Evolutionary conservation across 169 alveolate species (phyloP).

Genomic region (Plasmodium cynomolgi): DNA sequence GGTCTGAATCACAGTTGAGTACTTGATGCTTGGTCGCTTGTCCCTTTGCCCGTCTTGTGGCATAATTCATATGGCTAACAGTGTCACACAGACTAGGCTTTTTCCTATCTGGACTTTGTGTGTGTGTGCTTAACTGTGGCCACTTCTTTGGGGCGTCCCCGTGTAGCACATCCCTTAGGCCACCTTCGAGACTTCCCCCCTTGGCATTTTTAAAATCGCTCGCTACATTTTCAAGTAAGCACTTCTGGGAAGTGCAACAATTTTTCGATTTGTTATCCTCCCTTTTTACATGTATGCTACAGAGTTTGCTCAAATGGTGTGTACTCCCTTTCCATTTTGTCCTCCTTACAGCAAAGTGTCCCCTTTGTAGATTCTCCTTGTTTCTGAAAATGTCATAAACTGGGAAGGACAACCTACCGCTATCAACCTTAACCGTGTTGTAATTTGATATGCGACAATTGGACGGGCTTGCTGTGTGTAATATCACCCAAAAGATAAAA

Average conservation of each 20-base stretch:
- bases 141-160: neutral
- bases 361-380: constrained; percentile 1
- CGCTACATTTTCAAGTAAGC: neutral
- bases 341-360: neutral
- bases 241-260: neutral
- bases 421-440: neutral
- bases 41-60: neutral
- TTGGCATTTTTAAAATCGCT: neutral
- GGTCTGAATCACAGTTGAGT: neutral
- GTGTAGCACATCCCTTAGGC: neutral
- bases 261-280: neutral
- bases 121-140: neutral
- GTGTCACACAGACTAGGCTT: neutral
- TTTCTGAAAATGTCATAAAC: neutral
- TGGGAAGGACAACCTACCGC: neutral
- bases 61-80: neutral
- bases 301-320: neutral
- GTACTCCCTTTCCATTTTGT: neutral
- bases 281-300: neutral
- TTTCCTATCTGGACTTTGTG: neutral
- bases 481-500: neutral
- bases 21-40: neutral
- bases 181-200: neutral
- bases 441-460: neutral
- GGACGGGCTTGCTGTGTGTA: neutral